Evolutionary conservation across 345 rosid genomes (phyloP), one percentile per base, ranked within the genome.

Genomic region (Hypericum androsaemum): DNA sequence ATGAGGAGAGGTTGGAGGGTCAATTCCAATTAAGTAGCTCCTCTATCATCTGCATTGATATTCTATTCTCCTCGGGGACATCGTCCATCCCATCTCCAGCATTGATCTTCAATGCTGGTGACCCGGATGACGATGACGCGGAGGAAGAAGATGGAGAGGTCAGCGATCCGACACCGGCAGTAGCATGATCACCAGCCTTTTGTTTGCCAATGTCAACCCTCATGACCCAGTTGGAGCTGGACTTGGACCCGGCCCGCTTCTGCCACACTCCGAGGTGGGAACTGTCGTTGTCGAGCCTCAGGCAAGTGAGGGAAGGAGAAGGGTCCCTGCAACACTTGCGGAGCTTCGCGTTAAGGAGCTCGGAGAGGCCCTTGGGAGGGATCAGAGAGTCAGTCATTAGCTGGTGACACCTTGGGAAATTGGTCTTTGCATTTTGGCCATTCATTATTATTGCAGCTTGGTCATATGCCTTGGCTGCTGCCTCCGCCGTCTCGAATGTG

Each of bases 401-500:
- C 8, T 41, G 15, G 59, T 60, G 59, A 7, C 55, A 14, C n/a
- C 57, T 52, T 0, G 85, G 87, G 28, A 86, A 86, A 60, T 86
- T 85, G 39, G 85, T 78, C 69, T 80, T 85, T 0, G 95, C 89
- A 62, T 70, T 85, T 7, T 68, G 83, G 0, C 89, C 95, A 40
- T 66, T 85, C 87, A 85, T 78, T 52, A 82, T 14, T 22, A 82
- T 47, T 3, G 89, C 81, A 15, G 95, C 95, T 63, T 80, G 76
- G 53, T 85, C 89, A 42, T 82, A 80, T 7, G 85, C 87, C 50
- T 66, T 76, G 3, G 89, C 95, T 3, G 95, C 95, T 2, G 77
- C 83, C 66, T 82, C 89, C 0, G 87, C 95, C 5, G 95, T 74
- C 70, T 80, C 80, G 52, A 85, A 85, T n/a, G 95, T 85, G 13